Conservation (phyloP, 768 basidiomycete genomes). For the Russula sp. region DNA sequence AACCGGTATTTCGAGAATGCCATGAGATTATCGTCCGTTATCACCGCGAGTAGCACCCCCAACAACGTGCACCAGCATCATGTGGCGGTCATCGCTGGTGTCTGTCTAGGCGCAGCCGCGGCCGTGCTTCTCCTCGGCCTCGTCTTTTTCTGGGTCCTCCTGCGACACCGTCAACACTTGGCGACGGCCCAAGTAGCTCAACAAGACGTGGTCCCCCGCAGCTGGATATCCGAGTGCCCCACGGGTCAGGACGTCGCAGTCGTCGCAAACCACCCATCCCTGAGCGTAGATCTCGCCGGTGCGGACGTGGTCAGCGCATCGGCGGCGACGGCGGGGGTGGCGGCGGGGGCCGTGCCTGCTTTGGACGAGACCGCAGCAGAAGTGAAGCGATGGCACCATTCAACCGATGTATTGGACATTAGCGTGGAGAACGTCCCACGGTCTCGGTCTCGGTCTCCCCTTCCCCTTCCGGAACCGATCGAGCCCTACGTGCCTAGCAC, state of each 20-base stretch:
- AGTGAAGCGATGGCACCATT: not conserved
- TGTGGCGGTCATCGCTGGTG: not conserved
- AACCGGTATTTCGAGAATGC: not conserved
- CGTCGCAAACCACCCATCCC: slow-evolving; percentile 1
- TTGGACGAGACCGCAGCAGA: not conserved
- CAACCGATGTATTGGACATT: slow-evolving; percentile 9
- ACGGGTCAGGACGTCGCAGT: not conserved
- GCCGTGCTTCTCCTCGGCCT: slow-evolving; percentile 3
- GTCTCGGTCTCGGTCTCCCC: not conserved
- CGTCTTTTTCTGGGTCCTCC: slow-evolving; percentile 5
- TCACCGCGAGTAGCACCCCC: not conserved
- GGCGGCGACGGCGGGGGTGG: too few relatives aligned
- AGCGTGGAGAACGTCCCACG: slow-evolving; percentile 6
- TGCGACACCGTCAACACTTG: not conserved
- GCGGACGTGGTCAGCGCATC: not conserved
- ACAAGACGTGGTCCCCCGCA: not conserved
- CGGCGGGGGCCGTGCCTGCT: not conserved
- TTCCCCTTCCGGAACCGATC: slow-evolving; percentile 3
- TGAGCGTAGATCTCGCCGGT: slow-evolving; percentile 11
- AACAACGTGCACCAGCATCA: not conserved
- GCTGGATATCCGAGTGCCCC: slow-evolving; percentile 1
- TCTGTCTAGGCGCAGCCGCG: not conserved
- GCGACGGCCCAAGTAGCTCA: not conserved
- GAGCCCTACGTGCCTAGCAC: not conserved
- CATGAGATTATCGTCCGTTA: not conserved